These are phyloP conservation scores for Eimeria sp. DNA, from an alignment of 169 alveolate species.

Conservation along the genomic window DNA sequence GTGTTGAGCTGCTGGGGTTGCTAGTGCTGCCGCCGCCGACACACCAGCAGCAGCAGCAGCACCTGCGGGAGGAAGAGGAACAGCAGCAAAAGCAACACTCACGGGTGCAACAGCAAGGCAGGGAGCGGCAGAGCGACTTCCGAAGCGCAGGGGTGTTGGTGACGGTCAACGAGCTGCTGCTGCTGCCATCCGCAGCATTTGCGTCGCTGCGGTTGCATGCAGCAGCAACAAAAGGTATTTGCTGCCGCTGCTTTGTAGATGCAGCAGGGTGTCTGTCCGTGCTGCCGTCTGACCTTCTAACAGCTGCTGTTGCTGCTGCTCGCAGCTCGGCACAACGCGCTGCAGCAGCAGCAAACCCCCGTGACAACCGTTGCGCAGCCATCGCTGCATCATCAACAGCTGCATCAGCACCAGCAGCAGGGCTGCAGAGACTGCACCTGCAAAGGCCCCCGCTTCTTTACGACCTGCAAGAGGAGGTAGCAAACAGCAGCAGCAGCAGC, in stretches of 20 bases:
- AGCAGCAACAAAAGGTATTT: constrained; percentile 20
- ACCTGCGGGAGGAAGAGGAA: not conserved
- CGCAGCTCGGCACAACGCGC: constrained; percentile 33
- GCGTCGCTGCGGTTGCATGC: constrained; percentile 75
- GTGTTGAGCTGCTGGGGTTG: constrained; percentile 48
- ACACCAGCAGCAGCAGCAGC: constrained; percentile 58
- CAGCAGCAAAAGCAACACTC: constrained; percentile 2
- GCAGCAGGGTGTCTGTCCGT: constrained; percentile 69
- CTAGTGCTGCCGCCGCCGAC: constrained; percentile 20
- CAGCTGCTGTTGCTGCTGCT: constrained; percentile 76
- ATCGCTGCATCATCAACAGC: constrained; percentile 29
- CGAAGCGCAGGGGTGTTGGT: constrained; percentile 42
- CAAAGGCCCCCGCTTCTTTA: constrained; percentile 4
- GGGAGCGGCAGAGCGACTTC: constrained; percentile 32
- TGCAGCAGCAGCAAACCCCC: constrained; percentile 12
- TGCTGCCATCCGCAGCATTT: constrained; percentile 75
- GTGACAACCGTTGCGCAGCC: not conserved
- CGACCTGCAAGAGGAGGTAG: not conserved
- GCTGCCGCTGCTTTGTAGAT: constrained; percentile 39
- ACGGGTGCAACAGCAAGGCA: constrained; percentile 1
- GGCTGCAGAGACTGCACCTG: constrained; percentile 3
- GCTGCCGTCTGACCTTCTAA: constrained; percentile 59
- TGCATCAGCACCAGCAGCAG: constrained; percentile 18
- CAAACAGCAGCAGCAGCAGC: constrained; percentile 41
- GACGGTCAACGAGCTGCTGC: constrained; percentile 44